Evolutionary conservation across 805 yeast species (phyloP).

Genomic region (Saccharomycopsis fermentans): DNA sequence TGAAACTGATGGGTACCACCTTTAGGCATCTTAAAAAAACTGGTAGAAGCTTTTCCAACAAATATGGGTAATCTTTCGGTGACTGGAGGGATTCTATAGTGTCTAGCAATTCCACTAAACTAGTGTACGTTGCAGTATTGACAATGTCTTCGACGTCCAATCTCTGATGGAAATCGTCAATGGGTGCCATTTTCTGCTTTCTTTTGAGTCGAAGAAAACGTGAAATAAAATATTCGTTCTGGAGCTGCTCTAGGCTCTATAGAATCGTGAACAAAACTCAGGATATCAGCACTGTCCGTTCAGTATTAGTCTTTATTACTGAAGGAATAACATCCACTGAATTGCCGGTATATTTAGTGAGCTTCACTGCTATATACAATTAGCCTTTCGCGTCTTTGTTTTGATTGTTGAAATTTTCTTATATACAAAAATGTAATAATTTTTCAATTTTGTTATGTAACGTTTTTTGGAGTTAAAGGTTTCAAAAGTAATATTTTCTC

Average conservation of each 20-base stretch:
- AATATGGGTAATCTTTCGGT: slow-evolving; percentile 70
- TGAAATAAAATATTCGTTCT: background rate
- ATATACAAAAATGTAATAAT: background rate
- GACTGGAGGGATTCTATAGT: slow-evolving; percentile 76
- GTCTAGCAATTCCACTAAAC: slow-evolving; percentile 76
- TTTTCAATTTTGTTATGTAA: background rate
- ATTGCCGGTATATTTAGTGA: background rate
- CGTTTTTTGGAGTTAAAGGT: too few species aligned
- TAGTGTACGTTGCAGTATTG: slow-evolving; percentile 51
- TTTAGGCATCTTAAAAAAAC: slow-evolving; percentile 53
- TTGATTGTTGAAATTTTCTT: background rate
- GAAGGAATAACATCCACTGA: background rate
- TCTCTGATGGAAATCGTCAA: slow-evolving; percentile 58
- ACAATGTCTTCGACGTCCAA: slow-evolving; percentile 47
- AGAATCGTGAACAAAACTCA: background rate
- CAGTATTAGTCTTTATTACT: background rate
- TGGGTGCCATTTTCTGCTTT: slow-evolving; percentile 29
- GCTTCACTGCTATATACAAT: background rate
- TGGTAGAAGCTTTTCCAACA: slow-evolving; percentile 61
- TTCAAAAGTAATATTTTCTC: too few species aligned
- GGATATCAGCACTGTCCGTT: too few species aligned
- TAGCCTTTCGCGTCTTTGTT: background rate
- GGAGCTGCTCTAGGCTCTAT: background rate
- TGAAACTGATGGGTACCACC: slow-evolving; percentile 63
- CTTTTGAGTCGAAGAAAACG: too few species aligned